Evolutionary conservation across 2,329 filamentous ascomycete species (phyloP).

Genomic region (Pseudopithomyces chartarum): DNA sequence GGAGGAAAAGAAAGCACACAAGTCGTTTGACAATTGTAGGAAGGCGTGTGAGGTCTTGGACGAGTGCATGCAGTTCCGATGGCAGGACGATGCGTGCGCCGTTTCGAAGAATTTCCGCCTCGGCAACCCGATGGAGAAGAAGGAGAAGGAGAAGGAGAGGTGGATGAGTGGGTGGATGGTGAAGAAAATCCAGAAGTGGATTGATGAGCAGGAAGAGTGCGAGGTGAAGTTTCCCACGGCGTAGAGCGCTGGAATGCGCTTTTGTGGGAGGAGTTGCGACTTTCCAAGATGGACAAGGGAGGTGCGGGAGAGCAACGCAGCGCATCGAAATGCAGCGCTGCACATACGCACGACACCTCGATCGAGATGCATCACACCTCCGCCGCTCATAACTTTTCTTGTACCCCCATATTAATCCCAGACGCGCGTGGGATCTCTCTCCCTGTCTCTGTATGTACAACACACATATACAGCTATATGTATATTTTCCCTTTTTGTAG

Average conservation of each 20-base stretch:
- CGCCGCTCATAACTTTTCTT: no score
- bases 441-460: no score
- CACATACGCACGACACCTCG: no score
- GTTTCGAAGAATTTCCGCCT: slow-evolving; percentile 5
- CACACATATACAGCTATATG: no score
- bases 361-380: no score
- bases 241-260: background rate
- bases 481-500: no score
- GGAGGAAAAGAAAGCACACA: slow-evolving; percentile 4
- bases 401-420: no score
- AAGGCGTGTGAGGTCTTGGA: slow-evolving; percentile 5
- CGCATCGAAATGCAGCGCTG: no score
- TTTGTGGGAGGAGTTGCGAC: no score
- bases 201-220: slow-evolving; percentile 31
- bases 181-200: slow-evolving; percentile 66
- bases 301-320: no score
- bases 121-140: slow-evolving; percentile 6
- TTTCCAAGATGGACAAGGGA: no score
- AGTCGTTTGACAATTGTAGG: slow-evolving; percentile 1
- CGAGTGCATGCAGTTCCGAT: slow-evolving; percentile 6
- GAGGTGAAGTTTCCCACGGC: slow-evolving; percentile 1
- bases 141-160: background rate
- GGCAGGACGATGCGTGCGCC: slow-evolving; percentile 7
- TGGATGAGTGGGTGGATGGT: slow-evolving; percentile 66
- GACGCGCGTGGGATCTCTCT: no score